Percentiles rank a stretch among this genome's conserved stretches.
These are phyloP conservation scores for Pythium aquatile DNA, from an alignment of 352 stramenopile species.

Conservation along the genomic window DNA sequence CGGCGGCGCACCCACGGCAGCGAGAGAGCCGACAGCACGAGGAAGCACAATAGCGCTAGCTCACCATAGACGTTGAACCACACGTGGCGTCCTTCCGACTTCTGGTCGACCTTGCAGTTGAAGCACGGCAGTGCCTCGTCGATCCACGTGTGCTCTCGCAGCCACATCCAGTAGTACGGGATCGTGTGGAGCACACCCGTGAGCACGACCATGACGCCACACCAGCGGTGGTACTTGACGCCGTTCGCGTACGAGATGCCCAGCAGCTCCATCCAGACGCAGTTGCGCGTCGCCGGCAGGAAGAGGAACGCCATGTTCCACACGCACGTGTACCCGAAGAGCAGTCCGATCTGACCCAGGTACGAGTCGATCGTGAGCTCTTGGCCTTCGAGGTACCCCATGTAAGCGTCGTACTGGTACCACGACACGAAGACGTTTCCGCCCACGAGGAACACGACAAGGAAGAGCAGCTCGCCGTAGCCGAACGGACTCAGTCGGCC, in stretches of 20 bases:
- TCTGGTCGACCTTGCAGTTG: constrained; percentile 26
- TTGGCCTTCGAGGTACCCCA: constrained; percentile 4
- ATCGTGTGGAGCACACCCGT: constrained; percentile 21
- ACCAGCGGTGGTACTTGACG: constrained; percentile 42
- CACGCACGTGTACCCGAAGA: constrained; percentile 29
- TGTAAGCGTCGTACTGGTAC: constrained; percentile 23
- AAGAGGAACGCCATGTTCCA: constrained; percentile 42
- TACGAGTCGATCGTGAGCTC: constrained; percentile 1
- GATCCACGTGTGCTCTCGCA: constrained; percentile 19
- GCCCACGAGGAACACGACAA: constrained; percentile 24
- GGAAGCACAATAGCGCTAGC: constrained; percentile 36
- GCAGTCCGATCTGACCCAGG: constrained; percentile 16
- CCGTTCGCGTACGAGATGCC: constrained; percentile 39
- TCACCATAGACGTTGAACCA: constrained; percentile 45
- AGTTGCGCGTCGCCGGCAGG: constrained; percentile 32
- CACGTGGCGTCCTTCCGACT: constrained; percentile 14
- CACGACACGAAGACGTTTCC: constrained; percentile 22
- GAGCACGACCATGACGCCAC: constrained; percentile 29
- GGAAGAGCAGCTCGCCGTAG: constrained; percentile 27
- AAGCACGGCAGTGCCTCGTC: constrained; percentile 35
- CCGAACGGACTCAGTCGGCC: constrained; percentile 16
- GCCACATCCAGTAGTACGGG: constrained; percentile 23
- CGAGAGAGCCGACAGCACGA: constrained; percentile 24
- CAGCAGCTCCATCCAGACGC: constrained; percentile 38
- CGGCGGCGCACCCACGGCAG: constrained; percentile 28